phyloP scores from a whole-genome alignment of 1,139 yeast species.

The Kodamaea plutei region DNA sequence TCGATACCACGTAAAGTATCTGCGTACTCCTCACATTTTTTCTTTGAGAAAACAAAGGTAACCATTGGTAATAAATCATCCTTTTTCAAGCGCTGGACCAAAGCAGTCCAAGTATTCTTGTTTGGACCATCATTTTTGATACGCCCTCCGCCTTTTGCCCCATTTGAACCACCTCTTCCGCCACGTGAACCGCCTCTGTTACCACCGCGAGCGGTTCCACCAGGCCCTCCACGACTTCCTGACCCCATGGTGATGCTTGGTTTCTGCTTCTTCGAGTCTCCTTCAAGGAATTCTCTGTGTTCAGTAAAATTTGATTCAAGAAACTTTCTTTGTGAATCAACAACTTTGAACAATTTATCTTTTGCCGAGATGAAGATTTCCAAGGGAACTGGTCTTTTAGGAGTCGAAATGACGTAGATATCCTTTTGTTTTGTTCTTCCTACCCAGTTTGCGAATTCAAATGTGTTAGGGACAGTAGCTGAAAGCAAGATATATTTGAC shows the following conservation, averaged over 20 bases:
- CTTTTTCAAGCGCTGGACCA: conserved; percentile 69
- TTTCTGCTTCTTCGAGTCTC: conserved; percentile 24
- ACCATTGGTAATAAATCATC: conserved; percentile 83
- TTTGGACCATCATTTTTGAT: conserved; percentile 60
- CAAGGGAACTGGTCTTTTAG: conserved; percentile 92
- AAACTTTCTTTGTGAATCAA: conserved; percentile 70
- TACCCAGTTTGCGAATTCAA: conserved; percentile 97
- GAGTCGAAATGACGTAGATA: conserved; percentile 91
- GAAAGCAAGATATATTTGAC: conserved; percentile 84
- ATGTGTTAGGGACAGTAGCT: conserved; percentile 96
- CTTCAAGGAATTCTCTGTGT: conserved; percentile 53
- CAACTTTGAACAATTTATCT: conserved; percentile 61
- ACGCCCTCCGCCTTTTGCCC: conserved; percentile 24
- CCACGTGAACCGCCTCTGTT: conserved; percentile 19
- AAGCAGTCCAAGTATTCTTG: conserved; percentile 70
- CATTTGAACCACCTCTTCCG: conserved; percentile 19
- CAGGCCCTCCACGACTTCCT: conserved; percentile 44
- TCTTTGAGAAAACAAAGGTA: conserved; percentile 87
- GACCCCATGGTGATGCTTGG: conserved; percentile 35
- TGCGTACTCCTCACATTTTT: conserved; percentile 90
- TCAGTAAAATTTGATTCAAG: conserved; percentile 58
- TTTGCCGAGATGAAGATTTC: conserved; percentile 85
- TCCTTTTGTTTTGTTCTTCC: conserved; percentile 96
- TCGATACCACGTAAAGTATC: conserved; percentile 70
- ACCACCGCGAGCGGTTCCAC: conserved; percentile 41